phyloP scores from a whole-genome alignment of 495 filamentous ascomycete species.

The Penicillium malachiteum region DNA sequence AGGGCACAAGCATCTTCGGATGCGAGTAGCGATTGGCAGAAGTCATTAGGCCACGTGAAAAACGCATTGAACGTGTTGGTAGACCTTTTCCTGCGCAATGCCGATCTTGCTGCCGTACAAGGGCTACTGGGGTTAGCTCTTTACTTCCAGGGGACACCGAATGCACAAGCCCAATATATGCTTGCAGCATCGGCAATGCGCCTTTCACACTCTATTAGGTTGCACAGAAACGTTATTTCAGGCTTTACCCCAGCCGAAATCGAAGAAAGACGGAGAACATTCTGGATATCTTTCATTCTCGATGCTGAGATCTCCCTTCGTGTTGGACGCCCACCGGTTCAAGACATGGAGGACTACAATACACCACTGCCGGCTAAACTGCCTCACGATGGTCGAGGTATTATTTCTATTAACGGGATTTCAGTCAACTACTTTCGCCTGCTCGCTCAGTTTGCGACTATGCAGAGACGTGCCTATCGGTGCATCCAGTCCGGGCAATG shows the following conservation, averaged over 20 bases:
- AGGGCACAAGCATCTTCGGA: constrained; percentile 10
- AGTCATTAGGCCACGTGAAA: constrained; percentile 17
- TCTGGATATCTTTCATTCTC: constrained; percentile 26
- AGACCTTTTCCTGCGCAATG: constrained; percentile 16
- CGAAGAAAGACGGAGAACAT: constrained; percentile 19
- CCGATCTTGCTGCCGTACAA: constrained; percentile 21
- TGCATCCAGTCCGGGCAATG: constrained; percentile 9
- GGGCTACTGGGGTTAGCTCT: constrained; percentile 19
- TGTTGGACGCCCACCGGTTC: constrained; percentile 14
- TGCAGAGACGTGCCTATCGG: constrained; percentile 17
- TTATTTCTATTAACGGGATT: constrained; percentile 3
- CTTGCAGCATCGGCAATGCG: constrained; percentile 19
- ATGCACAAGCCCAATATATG: constrained; percentile 23
- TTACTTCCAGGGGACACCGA: constrained; percentile 24
- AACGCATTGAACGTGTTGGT: constrained; percentile 20
- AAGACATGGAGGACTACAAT: constrained; percentile 18
- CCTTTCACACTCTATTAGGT: constrained; percentile 21
- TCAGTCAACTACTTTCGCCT: constrained; percentile 16
- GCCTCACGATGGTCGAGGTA: constrained; percentile 15
- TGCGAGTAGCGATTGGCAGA: constrained; percentile 13
- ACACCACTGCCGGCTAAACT: constrained; percentile 7
- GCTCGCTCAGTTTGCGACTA: constrained; percentile 12
- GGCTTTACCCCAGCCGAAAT: constrained; percentile 10
- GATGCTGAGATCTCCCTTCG: constrained; percentile 23
- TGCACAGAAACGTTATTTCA: constrained; percentile 13